Evolutionary conservation across 768 basidiomycete species (phyloP), one percentile per base, ranked within the genome.

Genomic region (Rhodotorula paludigena): DNA sequence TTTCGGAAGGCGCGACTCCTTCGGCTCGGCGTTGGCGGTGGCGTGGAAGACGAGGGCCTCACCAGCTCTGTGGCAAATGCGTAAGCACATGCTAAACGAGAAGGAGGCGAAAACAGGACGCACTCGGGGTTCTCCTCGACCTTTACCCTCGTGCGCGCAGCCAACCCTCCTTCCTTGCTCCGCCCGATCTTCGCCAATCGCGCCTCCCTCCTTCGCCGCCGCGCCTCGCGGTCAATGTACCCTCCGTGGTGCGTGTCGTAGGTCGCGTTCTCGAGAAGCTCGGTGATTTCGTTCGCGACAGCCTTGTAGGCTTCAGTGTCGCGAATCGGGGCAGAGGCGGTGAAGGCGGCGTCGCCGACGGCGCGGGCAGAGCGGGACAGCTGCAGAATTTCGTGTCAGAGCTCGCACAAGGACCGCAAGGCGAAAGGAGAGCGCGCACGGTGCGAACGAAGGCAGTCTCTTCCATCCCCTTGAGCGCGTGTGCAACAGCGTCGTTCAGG

Each of bases 231-330:
- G 77, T 96, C 93, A 78, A 75, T 53, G 63, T 74, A 74, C 0
- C 75, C 75, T 0, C 96, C 96, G 56, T 90, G 93, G 78, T 94
- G 90, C 73, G 92, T 91, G 6, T 91, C 89, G 71, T 87, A 90
- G 8, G 89, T 89, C 63, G 89, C 90, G 78, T 98, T 93, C 69
- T 98, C 92, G 47, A 99, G 82, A 5, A 92, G 90, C 70, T 99
- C 96, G 8, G 92, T 81, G 21, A 99, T 80, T 3, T 90, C 90
- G 52, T 94, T 91, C 1, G 91, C 85, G 12, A 97, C 81, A 1
- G 87, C 82, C 81, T 96, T 96, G 81, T 99, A 99, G 1, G 94
- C 90, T 21, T 85, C 87, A 4, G 94, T 99, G 70, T 96, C 92
- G 49, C 96, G 88, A 67, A 99, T 89, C n/a, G 94, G 94, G 69